Percentiles rank a stretch among this genome's conserved stretches.
These are phyloP conservation scores for Crithidia sp. DNA, from an alignment of 208 protist species.

Conservation along the genomic window DNA sequence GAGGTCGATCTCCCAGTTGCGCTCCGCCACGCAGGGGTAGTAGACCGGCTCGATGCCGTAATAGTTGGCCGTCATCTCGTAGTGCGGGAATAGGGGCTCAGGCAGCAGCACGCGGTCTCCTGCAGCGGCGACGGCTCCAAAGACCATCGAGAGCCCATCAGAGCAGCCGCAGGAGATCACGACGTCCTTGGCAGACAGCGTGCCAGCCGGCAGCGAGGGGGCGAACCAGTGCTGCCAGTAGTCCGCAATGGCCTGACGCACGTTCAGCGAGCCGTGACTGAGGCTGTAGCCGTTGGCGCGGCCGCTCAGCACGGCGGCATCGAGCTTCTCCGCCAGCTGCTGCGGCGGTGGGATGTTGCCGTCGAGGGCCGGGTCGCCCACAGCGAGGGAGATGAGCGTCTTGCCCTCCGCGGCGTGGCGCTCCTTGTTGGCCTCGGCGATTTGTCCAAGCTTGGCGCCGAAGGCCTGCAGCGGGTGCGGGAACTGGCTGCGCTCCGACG, in stretches of 20 bases:
- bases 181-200: slow-evolving; percentile 56
- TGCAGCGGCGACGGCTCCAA: slow-evolving; percentile 70
- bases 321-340: slow-evolving; percentile 48
- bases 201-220: slow-evolving; percentile 17
- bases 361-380: slow-evolving; percentile 75
- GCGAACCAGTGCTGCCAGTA: slow-evolving; percentile 47
- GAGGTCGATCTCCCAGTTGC: slow-evolving; percentile 92
- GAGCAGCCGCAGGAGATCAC: slow-evolving; percentile 85
- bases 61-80: slow-evolving; percentile 80
- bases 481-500: slow-evolving; percentile 35
- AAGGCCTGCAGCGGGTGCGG: slow-evolving; percentile 37
- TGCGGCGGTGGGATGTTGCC: slow-evolving; percentile 71
- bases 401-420: slow-evolving; percentile 36
- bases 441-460: slow-evolving; percentile 26
- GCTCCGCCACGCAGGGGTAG: slow-evolving; percentile 84
- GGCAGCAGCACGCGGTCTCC: slow-evolving; percentile 94
- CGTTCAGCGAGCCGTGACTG: slow-evolving; percentile 50
- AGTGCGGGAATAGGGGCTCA: slow-evolving; percentile 94
- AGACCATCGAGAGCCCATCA: slow-evolving; percentile 87
- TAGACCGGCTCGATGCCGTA: slow-evolving; percentile 72
- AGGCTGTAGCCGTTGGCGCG: slow-evolving; percentile 77
- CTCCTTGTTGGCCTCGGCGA: slow-evolving; percentile 21
- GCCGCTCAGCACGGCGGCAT: slow-evolving; percentile 39
- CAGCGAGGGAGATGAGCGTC: slow-evolving; percentile 44
- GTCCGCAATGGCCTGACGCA: slow-evolving; percentile 66